Conservation (phyloP, 225 moss, liverwort and hornwort species). For the Pleurozium schreberi region DNA sequence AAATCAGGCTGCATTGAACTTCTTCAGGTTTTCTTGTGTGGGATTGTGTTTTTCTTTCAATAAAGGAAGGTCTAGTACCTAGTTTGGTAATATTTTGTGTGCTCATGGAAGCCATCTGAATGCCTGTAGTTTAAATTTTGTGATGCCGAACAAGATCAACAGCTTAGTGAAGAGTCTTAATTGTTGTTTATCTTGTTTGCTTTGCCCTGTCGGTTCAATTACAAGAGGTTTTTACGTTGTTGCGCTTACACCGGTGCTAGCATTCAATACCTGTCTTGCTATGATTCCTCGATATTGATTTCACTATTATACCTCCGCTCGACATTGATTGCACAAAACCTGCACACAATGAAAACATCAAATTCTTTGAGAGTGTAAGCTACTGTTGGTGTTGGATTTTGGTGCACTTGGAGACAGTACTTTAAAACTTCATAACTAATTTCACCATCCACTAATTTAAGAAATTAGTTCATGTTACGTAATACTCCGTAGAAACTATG, state of each 20-base stretch:
- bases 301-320: neutral
- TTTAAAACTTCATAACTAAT: neutral
- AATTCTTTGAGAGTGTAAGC: neutral
- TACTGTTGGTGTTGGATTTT: neutral
- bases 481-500: neutral
- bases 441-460: too few relatives aligned
- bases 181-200: neutral
- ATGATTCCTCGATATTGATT: neutral
- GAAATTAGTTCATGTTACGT: too few relatives aligned
- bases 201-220: neutral
- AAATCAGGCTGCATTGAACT: neutral
- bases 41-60: neutral
- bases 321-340: too few relatives aligned
- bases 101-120: neutral
- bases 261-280: neutral
- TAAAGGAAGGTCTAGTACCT: neutral
- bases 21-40: neutral
- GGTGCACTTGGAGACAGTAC: too few relatives aligned
- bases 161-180: too few relatives aligned
- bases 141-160: too few relatives aligned
- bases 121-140: too few relatives aligned
- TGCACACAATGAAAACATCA: neutral
- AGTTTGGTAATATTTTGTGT: neutral
- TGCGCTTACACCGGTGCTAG: neutral
- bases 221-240: neutral